Evolutionary conservation across 2,329 filamentous ascomycete species (phyloP).

Genomic region (Aspergillus piperis): DNA sequence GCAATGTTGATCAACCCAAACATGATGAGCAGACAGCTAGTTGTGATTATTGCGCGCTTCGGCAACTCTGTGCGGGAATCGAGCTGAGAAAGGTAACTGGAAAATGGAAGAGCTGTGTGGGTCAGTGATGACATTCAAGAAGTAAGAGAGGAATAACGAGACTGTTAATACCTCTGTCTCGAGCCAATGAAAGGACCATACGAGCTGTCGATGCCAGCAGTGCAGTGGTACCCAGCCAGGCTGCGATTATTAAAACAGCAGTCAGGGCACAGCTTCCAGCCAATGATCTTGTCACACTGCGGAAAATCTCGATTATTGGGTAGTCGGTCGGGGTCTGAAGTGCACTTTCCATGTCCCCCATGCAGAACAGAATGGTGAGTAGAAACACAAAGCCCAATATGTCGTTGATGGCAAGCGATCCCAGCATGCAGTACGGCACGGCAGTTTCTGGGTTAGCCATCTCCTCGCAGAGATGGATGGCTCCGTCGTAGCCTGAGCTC

Average conservation of each 20-base stretch:
- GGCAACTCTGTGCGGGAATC: background rate
- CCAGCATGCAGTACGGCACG: constrained; percentile 9
- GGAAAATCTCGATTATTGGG: constrained; percentile 49
- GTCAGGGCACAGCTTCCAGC: background rate
- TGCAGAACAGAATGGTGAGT: constrained; percentile 25
- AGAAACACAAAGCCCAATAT: constrained; percentile 24
- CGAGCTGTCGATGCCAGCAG: constrained; percentile 6
- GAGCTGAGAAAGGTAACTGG: background rate
- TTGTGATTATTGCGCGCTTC: constrained; percentile 12
- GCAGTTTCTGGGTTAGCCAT: constrained; percentile 1
- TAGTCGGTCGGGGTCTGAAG: constrained; percentile 41
- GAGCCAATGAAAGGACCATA: constrained; percentile 2
- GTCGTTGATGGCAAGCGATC: constrained; percentile 34
- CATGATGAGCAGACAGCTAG: constrained; percentile 20
- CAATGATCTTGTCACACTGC: constrained; percentile 12
- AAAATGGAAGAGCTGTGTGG: background rate
- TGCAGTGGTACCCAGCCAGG: constrained; percentile 6
- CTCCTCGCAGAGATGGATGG: constrained; percentile 13
- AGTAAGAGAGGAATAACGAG: no score
- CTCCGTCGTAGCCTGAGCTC: constrained; percentile 16
- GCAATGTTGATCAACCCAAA: constrained; percentile 26
- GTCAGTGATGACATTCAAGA: background rate
- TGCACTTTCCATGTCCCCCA: constrained; percentile 27
- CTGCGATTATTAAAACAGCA: background rate
- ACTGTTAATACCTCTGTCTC: constrained; percentile 1